These are phyloP conservation scores for Cladorrhinum samala DNA, from an alignment of 495 filamentous ascomycete species.

Conservation along the genomic window DNA sequence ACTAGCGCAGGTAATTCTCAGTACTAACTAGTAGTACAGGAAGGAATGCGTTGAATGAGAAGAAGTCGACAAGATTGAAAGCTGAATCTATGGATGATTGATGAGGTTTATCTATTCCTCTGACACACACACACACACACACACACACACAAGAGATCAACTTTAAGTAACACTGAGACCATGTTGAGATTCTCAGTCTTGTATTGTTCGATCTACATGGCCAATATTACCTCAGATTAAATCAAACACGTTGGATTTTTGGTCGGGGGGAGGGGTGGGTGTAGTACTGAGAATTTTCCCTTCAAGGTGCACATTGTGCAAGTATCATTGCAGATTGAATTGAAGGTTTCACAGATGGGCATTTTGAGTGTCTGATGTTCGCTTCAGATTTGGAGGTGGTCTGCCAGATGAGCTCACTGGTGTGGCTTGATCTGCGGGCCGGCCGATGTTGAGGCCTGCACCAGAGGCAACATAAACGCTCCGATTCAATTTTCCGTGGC, in stretches of 20 bases:
- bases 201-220: background rate
- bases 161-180: no score
- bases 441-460: background rate
- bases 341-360: background rate
- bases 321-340: background rate
- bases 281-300: background rate
- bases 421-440: background rate
- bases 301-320: no score
- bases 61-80: no score
- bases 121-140: no score
- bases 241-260: background rate
- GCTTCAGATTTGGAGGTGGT: background rate
- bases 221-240: background rate
- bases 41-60: no score
- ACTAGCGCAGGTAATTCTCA: background rate
- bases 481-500: no score
- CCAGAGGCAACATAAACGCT: no score
- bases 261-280: background rate
- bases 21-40: no score
- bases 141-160: no score
- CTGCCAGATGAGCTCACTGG: background rate
- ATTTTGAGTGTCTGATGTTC: background rate
- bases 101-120: no score
- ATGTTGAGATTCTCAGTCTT: background rate
- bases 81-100: no score